phyloP scores from a whole-genome alignment of 2,329 filamentous ascomycete genomes.

The Chaetomiaceae sp. region DNA sequence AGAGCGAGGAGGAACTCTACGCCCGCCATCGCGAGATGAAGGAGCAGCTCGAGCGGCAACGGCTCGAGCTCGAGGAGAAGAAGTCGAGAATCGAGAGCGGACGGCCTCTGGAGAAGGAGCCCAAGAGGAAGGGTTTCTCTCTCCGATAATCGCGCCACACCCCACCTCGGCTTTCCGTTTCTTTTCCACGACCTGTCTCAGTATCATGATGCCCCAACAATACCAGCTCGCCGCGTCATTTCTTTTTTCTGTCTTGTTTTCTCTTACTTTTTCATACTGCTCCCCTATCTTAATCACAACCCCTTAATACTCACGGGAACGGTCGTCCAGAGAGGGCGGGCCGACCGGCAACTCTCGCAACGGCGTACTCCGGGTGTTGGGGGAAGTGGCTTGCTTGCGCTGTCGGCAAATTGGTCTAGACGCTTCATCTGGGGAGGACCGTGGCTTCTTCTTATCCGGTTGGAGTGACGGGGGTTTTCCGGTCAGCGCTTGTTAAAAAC shows the following conservation, averaged over 20 bases:
- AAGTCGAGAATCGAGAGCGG: conserved; percentile 93
- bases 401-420: conserved; percentile 13
- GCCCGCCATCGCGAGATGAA: conserved; percentile 99
- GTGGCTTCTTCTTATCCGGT: conserved; percentile 12
- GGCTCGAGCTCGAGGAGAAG: conserved; percentile 95
- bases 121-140: conserved; percentile 99
- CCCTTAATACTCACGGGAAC: conserved; percentile 41
- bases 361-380: conserved; percentile 19
- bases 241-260: conserved; percentile 49
- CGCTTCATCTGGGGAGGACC: conserved; percentile 5
- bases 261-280: conserved; percentile 38
- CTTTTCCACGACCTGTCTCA: conserved; percentile 44
- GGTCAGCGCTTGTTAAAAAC: conserved; percentile 22
- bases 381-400: conserved; percentile 21
- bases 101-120: conserved; percentile 93
- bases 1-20: conserved; percentile 98
- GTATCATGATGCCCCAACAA: conserved; percentile 57
- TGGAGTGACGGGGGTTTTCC: conserved; percentile 8
- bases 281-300: conserved; percentile 42
- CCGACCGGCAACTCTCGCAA: conserved; percentile 22
- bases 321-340: conserved; percentile 27
- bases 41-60: conserved; percentile 95
- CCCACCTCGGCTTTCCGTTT: conserved; percentile 18
- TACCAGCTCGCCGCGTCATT: conserved; percentile 54
- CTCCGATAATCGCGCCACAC: conserved; percentile 64